phyloP scores from a whole-genome alignment of 2,329 filamentous ascomycete species.

The Sporothrix mexicana region DNA sequence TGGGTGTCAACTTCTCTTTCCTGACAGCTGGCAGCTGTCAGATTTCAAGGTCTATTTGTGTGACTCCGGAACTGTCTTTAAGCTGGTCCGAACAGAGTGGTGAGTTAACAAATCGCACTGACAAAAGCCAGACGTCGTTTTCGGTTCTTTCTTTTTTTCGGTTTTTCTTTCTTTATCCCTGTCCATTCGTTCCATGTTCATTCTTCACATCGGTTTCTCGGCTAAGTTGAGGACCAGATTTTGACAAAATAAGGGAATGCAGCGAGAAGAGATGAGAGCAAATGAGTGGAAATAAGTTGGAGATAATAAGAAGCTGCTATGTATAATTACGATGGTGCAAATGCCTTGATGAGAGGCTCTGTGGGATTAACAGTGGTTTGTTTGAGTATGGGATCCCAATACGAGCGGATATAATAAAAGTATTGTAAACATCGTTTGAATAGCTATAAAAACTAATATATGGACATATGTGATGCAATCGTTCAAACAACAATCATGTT shows the following conservation, averaged over 20 bases:
- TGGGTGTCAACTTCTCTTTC: background rate
- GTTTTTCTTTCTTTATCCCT: background rate
- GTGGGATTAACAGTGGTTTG: background rate
- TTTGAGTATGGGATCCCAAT: background rate
- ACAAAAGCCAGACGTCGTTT: background rate
- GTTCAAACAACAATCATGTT: background rate
- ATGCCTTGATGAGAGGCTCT: background rate
- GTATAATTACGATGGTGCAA: background rate
- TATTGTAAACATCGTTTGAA: background rate
- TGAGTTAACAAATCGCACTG: background rate
- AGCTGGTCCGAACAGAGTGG: conserved; percentile 23
- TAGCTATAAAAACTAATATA: background rate
- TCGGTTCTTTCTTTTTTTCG: background rate
- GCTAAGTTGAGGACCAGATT: conserved; percentile 16
- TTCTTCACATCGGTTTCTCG: conserved; percentile 27
- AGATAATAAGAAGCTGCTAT: background rate
- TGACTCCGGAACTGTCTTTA: conserved; percentile 19
- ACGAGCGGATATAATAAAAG: too few species aligned
- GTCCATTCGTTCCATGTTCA: background rate
- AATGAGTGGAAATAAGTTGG: background rate
- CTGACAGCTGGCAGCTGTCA: background rate
- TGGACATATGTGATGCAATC: background rate
- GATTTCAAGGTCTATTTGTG: background rate
- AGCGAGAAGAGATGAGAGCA: background rate
- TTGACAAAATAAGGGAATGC: background rate